Conservation (phyloP, 1,284 basidiomycete species). For the Apiotrichum brassicae region DNA sequence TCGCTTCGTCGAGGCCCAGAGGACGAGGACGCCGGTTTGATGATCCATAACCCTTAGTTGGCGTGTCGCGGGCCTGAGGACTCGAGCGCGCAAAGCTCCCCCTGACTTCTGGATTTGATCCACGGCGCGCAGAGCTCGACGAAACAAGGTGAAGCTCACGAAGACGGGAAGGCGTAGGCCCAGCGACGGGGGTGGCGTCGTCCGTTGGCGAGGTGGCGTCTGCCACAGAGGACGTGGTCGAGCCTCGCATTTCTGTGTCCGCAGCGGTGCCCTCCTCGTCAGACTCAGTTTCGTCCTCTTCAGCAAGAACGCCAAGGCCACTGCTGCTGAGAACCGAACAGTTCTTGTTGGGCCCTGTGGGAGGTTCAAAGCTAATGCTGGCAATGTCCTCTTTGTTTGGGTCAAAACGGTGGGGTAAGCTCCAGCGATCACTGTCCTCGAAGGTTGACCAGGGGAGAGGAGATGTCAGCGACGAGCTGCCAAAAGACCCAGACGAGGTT, state of each 20-base stretch:
- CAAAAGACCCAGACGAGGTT: slow-evolving; percentile 15
- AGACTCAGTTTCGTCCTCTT: slow-evolving; percentile 41
- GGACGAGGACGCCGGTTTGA: slow-evolving; percentile 35
- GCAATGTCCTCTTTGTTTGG: slow-evolving; percentile 24
- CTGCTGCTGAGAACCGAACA: slow-evolving; percentile 19
- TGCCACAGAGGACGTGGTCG: slow-evolving; percentile 2
- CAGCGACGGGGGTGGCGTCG: slow-evolving; percentile 5
- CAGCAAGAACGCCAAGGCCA: slow-evolving; percentile 25
- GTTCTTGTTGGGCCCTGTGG: slow-evolving; percentile 5
- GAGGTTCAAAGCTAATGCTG: slow-evolving; percentile 24
- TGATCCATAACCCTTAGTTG: slow-evolving; percentile 29
- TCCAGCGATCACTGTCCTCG: slow-evolving; percentile 16
- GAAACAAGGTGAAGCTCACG: slow-evolving; percentile 35
- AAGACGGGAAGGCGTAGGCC: slow-evolving; percentile 29
- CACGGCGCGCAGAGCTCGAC: slow-evolving; percentile 20
- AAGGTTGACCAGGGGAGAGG: slow-evolving; percentile 24
- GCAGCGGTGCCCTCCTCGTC: slow-evolving; percentile 17
- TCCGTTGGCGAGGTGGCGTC: slow-evolving; percentile 4
- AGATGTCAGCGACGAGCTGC: slow-evolving; percentile 13
- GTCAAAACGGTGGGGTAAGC: slow-evolving; percentile 17
- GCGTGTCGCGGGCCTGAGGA: slow-evolving; percentile 9
- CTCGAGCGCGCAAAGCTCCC: slow-evolving; percentile 5
- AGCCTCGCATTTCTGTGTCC: slow-evolving; percentile 5
- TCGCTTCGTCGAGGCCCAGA: slow-evolving; percentile 13
- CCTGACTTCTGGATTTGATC: slow-evolving; percentile 17